Conservation (phyloP, 768 basidiomycete genomes). For the Mycena epipterygia region DNA sequence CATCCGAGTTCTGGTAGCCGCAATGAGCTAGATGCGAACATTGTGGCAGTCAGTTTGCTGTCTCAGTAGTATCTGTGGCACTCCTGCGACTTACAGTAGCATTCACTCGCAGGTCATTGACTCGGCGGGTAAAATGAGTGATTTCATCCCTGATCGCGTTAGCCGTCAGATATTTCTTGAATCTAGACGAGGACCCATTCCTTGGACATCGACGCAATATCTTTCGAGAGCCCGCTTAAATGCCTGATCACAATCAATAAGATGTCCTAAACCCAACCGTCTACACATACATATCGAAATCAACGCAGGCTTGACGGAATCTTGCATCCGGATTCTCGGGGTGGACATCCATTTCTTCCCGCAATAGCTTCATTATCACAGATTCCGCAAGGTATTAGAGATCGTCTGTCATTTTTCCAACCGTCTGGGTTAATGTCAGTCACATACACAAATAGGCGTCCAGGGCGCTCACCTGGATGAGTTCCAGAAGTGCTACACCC, state of each 20-base stretch:
- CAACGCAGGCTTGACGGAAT: neutral
- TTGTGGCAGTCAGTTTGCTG: neutral
- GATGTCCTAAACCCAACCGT: neutral
- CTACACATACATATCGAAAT: neutral
- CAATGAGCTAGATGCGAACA: constrained; percentile 14
- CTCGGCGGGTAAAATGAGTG: neutral
- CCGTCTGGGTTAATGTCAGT: neutral
- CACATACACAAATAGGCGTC: no score
- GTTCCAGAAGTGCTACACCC: constrained; percentile 6
- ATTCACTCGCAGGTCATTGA: constrained; percentile 1
- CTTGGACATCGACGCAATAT: neutral
- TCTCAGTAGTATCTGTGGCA: neutral
- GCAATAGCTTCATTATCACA: constrained; percentile 5
- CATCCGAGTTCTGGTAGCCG: constrained; percentile 3
- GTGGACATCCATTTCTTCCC: constrained; percentile 1
- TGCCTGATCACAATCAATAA: neutral
- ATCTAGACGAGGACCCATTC: constrained; percentile 13
- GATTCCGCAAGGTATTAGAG: neutral
- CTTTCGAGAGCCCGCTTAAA: neutral
- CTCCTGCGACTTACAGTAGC: neutral
- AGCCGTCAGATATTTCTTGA: constrained; percentile 8
- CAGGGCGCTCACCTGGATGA: neutral
- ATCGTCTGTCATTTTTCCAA: neutral
- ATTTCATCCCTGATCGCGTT: neutral
- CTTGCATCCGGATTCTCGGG: no score